Percentiles rank a stretch among this genome's conserved stretches.
These are phyloP conservation scores for Oleoguttula mirabilis DNA, from an alignment of 495 filamentous ascomycete genomes.

Conservation along the genomic window DNA sequence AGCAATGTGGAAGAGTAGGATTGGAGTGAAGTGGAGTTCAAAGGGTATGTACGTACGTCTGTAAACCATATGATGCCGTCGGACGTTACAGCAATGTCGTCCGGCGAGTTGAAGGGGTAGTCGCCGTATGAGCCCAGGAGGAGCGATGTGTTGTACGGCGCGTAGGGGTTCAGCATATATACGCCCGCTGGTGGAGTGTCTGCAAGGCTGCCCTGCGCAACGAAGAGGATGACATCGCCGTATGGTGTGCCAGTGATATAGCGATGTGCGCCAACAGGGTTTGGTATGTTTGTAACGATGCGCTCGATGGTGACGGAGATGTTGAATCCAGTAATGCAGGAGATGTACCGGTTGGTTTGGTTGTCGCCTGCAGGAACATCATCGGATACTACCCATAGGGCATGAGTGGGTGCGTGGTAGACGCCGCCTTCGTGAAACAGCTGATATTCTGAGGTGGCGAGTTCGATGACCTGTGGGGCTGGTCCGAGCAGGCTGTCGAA, in stretches of 20 bases:
- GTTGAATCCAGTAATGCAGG: background rate
- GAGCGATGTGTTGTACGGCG: conserved; percentile 6
- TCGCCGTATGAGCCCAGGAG: background rate
- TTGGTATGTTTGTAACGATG: background rate
- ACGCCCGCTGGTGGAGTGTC: conserved; percentile 1
- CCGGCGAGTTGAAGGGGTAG: conserved; percentile 3
- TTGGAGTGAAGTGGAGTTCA: too few relatives aligned
- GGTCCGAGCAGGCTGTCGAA: background rate
- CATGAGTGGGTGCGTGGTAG: background rate
- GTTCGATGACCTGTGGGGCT: background rate
- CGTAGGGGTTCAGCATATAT: conserved; percentile 3
- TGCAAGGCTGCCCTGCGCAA: background rate
- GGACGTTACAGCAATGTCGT: conserved; percentile 4
- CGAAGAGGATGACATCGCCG: conserved; percentile 5
- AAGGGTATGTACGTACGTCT: too few relatives aligned
- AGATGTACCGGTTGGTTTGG: background rate
- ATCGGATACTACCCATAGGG: conserved; percentile 4
- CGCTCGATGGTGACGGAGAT: background rate
- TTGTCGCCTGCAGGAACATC: background rate
- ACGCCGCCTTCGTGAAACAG: conserved; percentile 6
- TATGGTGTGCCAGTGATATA: background rate
- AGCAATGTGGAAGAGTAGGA: too few relatives aligned
- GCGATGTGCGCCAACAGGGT: background rate
- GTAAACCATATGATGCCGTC: conserved; percentile 1
- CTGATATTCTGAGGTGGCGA: background rate